phyloP scores from a whole-genome alignment of 345 rosid species.

The Citrus australasica region DNA sequence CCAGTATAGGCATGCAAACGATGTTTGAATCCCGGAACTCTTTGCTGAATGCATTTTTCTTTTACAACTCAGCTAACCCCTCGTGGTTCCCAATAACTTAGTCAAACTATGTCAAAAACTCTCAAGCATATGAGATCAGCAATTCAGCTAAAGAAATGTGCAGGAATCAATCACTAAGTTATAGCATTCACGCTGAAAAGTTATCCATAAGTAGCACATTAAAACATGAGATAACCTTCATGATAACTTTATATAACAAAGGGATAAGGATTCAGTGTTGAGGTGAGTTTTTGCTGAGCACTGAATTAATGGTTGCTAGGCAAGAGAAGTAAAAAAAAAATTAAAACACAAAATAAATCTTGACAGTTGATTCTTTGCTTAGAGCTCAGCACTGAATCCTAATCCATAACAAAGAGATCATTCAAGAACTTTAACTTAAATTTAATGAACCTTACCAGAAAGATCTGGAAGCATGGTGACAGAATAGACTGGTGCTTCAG shows the following conservation, averaged over 20 bases:
- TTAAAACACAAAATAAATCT: no score
- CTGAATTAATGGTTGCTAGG: no score
- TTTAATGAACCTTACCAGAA: conserved; percentile 61
- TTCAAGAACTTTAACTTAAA: conserved; percentile 12
- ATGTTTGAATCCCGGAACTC: no score
- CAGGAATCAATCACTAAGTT: not conserved
- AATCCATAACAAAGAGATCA: not conserved
- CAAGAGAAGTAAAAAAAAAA: no score
- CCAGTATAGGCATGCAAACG: no score
- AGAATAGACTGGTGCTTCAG: conserved; percentile 78
- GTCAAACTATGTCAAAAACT: not conserved
- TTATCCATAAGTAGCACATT: not conserved
- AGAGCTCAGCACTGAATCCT: no score
- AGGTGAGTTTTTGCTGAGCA: no score
- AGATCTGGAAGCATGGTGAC: conserved; percentile 55
- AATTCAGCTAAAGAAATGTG: not conserved
- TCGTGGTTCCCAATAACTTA: no score
- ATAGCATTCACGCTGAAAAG: not conserved
- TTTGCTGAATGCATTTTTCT: no score
- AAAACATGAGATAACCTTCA: not conserved
- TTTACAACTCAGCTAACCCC: no score
- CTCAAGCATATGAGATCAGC: not conserved
- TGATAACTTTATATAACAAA: not conserved
- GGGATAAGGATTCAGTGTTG: no score
- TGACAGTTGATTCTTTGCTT: no score